A percentile compares a stretch with the other conserved stretches of the same genome.
These are phyloP conservation scores for Trypethelium eluteriae DNA, from an alignment of 495 filamentous ascomycete species.

Conservation along the genomic window DNA sequence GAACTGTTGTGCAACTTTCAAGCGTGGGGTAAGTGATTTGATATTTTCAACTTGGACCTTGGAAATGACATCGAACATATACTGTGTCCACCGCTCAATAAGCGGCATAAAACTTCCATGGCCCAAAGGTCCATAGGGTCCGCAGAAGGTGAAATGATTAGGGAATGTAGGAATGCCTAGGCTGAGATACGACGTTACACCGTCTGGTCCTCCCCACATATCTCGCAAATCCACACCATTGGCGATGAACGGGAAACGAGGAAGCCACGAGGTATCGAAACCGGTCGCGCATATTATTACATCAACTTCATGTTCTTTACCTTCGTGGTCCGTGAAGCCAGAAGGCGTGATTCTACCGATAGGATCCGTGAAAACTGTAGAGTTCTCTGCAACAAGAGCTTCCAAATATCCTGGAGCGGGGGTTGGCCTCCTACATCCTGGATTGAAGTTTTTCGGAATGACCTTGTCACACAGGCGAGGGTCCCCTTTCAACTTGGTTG, in stretches of 20 bases:
- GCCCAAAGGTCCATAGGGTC: constrained; percentile 34
- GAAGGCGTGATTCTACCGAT: constrained; percentile 26
- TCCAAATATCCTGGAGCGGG: constrained; percentile 36
- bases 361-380: constrained; percentile 32
- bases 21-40: constrained; percentile 30
- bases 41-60: constrained; percentile 36
- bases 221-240: constrained; percentile 29
- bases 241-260: constrained; percentile 34
- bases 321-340: constrained; percentile 34
- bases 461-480: constrained; percentile 31
- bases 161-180: constrained; percentile 31
- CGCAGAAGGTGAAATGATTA: constrained; percentile 35
- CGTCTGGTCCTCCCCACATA: constrained; percentile 25
- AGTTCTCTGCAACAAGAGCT: constrained; percentile 31
- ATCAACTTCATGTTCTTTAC: constrained; percentile 32
- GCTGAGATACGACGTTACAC: constrained; percentile 32
- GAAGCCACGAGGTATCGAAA: constrained; percentile 37
- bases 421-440: constrained; percentile 35
- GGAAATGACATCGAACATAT: constrained; percentile 32
- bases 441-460: constrained; percentile 36
- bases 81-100: constrained; percentile 35
- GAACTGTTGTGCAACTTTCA: constrained; percentile 28
- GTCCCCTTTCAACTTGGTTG: constrained; percentile 29
- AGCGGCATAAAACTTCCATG: constrained; percentile 38
- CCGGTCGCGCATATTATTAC: constrained; percentile 38